Evolutionary conservation across 2,329 filamentous ascomycete species (phyloP), one percentile per base, ranked within the genome.

Genomic region (Trichophyton rubrum): DNA sequence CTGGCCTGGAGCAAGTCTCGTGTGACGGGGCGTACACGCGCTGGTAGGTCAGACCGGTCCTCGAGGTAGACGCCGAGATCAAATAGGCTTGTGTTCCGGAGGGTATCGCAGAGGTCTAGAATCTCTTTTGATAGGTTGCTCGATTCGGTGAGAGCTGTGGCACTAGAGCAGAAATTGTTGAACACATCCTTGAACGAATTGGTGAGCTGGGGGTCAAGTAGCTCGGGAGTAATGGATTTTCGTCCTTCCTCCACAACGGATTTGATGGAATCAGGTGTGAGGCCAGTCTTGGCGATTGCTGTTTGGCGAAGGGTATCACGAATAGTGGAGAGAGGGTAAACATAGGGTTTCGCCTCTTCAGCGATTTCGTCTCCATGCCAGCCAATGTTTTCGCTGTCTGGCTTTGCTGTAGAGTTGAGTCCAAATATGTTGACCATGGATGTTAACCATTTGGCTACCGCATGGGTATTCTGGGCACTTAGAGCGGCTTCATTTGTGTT

Each of bases 61-160:
- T 96, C 91, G 0, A 96, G 84, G 69, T 95, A 95, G 61, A 96
- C 87, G 41, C 87, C 89, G 0, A 95, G 77, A 61, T 91, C 85
- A 67, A 88, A 91, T 9, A 96, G 82, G 61, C 91, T 85, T 8
- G 84, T 80, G 71, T 96, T 89, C 59, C 91, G 87, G 49, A 96
- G 83, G 17, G 82, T 80, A 70, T 95, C 92, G 65, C 87, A 93
- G 55, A 95, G 81, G 0, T 79, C 74, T 1, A 96, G 82, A 41
- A 93, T 84, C 2, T 87, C 82, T 69, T 90, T 89, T 62, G 87
- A 84, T 1, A 83, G 78, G 0, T 76, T 73, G 64, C 84, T 82
- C 40, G 72, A 67, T 61, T 72, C 67, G 62, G 71, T 65, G 35
- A 76, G 63, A 9, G 75, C 73, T 15, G 69, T 65, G 33, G 75